Percentiles rank a stretch among this genome's conserved stretches.
Evolutionary conservation across 129 eudicot genomes (phyloP).

Genomic region (sunflower (Helianthus annuus)): HanXRQr2.0-SUNRISE NC_035449.2:19888997-19889496

Average conservation of each 20-base stretch:
- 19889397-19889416: slow-evolving; percentile 97
- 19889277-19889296: not conserved
- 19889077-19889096: slow-evolving; percentile 2
- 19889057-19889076: not conserved
- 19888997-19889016: not conserved
- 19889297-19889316: not conserved
- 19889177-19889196: slow-evolving; percentile 91
- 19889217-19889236: slow-evolving; percentile 99
- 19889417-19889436: slow-evolving; percentile 94
- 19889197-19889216: slow-evolving; percentile 97
- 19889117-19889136: slow-evolving; percentile 39
- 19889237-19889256: slow-evolving; percentile 99
- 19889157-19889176: slow-evolving; percentile 86
- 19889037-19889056: not conserved
- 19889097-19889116: slow-evolving; percentile 13
- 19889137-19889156: slow-evolving; percentile 99
- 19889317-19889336: not conserved
- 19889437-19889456: slow-evolving; percentile 99
- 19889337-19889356: slow-evolving; percentile 1
- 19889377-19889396: slow-evolving; percentile 99
- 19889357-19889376: slow-evolving; percentile 65
- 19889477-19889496: slow-evolving; percentile 96
- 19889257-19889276: slow-evolving; percentile 74
- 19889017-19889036: not conserved
- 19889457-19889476: slow-evolving; percentile 96